Conservation (phyloP, 2,329 filamentous ascomycete genomes). For the Paraphoma chrysanthemicola region DNA sequence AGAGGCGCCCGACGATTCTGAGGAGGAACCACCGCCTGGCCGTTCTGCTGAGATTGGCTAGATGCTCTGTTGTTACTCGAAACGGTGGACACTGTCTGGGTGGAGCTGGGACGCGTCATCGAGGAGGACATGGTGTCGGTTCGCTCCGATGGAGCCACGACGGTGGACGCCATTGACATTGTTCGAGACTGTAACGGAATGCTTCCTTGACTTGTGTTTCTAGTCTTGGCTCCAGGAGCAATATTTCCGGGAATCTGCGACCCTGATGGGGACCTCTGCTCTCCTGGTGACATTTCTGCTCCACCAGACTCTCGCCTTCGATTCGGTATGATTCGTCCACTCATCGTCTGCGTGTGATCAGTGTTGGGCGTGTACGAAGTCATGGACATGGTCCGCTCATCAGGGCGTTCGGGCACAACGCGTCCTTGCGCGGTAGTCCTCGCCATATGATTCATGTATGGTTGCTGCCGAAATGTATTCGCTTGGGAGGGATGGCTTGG, state of each 20-base stretch:
- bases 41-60: slow-evolving; percentile 51
- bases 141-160: slow-evolving; percentile 70
- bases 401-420: slow-evolving; percentile 87
- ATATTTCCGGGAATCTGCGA: slow-evolving; percentile 28
- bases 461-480: slow-evolving; percentile 79
- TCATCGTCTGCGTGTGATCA: slow-evolving; percentile 87
- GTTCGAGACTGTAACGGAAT: slow-evolving; percentile 63
- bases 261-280: slow-evolving; percentile 25
- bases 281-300: slow-evolving; percentile 27
- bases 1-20: slow-evolving; percentile 72
- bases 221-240: slow-evolving; percentile 42
- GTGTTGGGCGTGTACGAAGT: slow-evolving; percentile 79
- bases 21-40: slow-evolving; percentile 55
- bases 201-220: slow-evolving; percentile 46
- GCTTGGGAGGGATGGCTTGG: slow-evolving; percentile 63
- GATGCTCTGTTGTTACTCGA: slow-evolving; percentile 46
- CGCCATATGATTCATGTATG: slow-evolving; percentile 72
- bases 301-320: slow-evolving; percentile 66
- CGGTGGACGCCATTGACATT: slow-evolving; percentile 92
- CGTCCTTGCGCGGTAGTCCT: slow-evolving; percentile 90
- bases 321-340: slow-evolving; percentile 87
- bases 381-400: slow-evolving; percentile 96
- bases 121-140: slow-evolving; percentile 62
- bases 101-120: slow-evolving; percentile 54
- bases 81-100: slow-evolving; percentile 32